Conservation (phyloP, 768 basidiomycete genomes). For the Paxillus involutus region DNA sequence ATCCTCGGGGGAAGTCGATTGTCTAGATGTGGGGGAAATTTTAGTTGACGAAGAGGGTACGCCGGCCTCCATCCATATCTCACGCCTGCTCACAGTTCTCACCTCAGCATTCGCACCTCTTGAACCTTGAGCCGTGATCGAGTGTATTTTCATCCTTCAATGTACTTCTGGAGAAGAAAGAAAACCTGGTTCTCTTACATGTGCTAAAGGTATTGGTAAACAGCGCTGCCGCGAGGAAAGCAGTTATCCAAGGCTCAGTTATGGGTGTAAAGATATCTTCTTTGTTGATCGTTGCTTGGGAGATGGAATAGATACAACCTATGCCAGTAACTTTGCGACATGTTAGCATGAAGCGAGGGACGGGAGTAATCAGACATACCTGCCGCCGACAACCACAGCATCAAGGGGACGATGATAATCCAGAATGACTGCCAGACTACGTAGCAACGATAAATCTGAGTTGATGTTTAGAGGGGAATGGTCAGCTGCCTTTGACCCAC, state of each 20-base stretch:
- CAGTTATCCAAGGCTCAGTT: slow-evolving; percentile 1
- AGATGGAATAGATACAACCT: slow-evolving; percentile 15
- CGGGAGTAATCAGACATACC: neutral
- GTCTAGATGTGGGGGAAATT: slow-evolving; percentile 71
- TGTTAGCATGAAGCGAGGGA: neutral
- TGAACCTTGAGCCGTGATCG: slow-evolving; percentile 1
- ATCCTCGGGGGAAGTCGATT: slow-evolving; percentile 22
- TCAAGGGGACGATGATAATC: slow-evolving; percentile 16
- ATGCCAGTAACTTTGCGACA: slow-evolving; percentile 9
- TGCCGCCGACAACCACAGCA: slow-evolving; percentile 16
- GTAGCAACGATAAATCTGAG: slow-evolving; percentile 28
- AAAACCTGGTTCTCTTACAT: neutral
- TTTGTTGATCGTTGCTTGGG: slow-evolving; percentile 2
- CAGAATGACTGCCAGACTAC: slow-evolving; percentile 25
- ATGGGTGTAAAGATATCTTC: slow-evolving; percentile 15
- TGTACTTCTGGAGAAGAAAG: neutral
- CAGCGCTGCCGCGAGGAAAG: slow-evolving; percentile 7
- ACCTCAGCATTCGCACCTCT: slow-evolving; percentile 26
- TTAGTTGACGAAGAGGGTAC: slow-evolving; percentile 80
- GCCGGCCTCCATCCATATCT: neutral
- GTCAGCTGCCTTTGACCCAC: neutral
- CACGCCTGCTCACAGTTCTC: neutral
- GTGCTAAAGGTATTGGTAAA: slow-evolving; percentile 21
- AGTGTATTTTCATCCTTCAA: neutral
- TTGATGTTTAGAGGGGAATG: neutral